Evolutionary conservation across 805 yeast genomes (phyloP), one percentile per base, ranked within the genome.

Genomic region (Allodekkera sacchari): DNA sequence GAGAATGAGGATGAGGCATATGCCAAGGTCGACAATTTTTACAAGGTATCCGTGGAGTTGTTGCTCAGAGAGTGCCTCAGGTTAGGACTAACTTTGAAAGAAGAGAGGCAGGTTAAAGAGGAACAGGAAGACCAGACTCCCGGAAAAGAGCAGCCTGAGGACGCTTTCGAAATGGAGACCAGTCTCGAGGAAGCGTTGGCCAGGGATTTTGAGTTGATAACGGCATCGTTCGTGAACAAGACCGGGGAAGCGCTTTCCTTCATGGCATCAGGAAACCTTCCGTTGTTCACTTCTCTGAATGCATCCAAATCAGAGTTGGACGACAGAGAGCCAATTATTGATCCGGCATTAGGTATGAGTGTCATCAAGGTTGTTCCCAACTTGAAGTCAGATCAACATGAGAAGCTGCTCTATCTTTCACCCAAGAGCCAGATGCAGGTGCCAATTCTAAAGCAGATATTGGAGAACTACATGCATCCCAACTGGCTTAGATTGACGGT

Each of bases 211-310:
- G 65, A 68, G 21, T 66, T 70, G 35, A 77, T 83, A 12, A 63
- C 81, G 1, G 59, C 68, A 1, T 58, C 65, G 24, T 77, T 74
- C 44, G 50, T 61, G 7, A 50, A 64, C 7, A 61, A 70, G 3
- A 68, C 77, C 32, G 72, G 74, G n/a, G 92, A 88, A 53, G 73
- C 87, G 1, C 66, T 71, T 38, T 71, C 67, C 36, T 54, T 78
- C 21, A 57, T 71, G 7, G 74, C 81, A 4, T 70, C 71, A 13
- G 70, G 71, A 25, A 85, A 78, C 25, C 66, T 73, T 18, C 94
- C 96, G 10, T 62, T 92, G 30, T 89, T 92, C 50, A 70, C 95
- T 5, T 79, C 95, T 0, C 57, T 79, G 22, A 50, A 49, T 31
- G 66, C 72, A 21, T 67, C 71, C 18, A 80, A 74, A 45, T 83